Conservation (phyloP, 441 rosid species). For the Iberis amara region DNA sequence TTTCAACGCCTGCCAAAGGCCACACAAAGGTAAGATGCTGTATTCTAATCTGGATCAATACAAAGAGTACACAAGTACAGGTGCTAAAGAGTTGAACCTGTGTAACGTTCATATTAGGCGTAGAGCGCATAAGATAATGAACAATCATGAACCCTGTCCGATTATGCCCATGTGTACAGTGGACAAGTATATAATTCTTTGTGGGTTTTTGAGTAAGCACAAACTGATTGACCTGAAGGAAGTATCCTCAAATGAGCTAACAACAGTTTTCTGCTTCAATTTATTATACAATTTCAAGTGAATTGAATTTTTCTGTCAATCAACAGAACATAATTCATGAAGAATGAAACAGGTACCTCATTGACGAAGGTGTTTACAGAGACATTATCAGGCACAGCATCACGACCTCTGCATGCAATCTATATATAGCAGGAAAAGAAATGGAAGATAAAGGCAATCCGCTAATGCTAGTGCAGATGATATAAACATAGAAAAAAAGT, state of each 20-base stretch:
- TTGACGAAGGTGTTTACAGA: conserved; percentile 81
- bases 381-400: conserved; percentile 81
- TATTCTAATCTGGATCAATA: background rate
- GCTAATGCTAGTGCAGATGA: background rate
- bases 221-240: conserved; percentile 69
- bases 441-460: conserved; percentile 17
- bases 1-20: conserved; percentile 64
- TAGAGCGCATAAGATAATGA: conserved; percentile 87
- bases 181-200: conserved; percentile 85
- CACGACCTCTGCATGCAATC: conserved; percentile 94
- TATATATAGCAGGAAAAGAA: conserved; percentile 37
- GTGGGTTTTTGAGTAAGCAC: conserved; percentile 59
- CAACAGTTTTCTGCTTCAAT: background rate
- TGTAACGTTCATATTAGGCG: conserved; percentile 59
- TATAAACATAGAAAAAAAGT: background rate
- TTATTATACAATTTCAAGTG: too few species aligned
- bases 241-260: conserved; percentile 13
- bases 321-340: background rate
- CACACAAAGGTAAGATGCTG: conserved; percentile 19
- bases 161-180: conserved; percentile 98
- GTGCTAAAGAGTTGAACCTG: conserved; percentile 34
- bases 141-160: conserved; percentile 98
- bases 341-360: conserved; percentile 34
- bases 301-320: too few species aligned
- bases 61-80: background rate